Percentiles rank a stretch among this genome's conserved stretches.
phyloP scores from a whole-genome alignment of 2,329 filamentous ascomycete genomes.

The Xylariaceae sp. region DNA sequence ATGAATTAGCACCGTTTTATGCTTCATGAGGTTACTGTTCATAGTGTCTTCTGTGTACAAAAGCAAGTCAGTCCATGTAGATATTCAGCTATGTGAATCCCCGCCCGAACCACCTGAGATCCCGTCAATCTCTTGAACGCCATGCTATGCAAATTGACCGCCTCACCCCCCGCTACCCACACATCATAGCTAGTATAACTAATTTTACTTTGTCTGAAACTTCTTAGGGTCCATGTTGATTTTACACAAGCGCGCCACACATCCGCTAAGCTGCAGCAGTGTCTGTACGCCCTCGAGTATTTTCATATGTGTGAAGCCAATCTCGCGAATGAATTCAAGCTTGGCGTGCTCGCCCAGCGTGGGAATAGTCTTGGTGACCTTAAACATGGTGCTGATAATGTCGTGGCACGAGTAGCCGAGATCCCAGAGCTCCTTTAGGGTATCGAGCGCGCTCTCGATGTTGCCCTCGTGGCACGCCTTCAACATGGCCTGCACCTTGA shows the following conservation, averaged over 20 bases:
- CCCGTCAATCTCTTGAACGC: slow-evolving; percentile 32
- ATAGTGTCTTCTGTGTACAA: slow-evolving; percentile 12
- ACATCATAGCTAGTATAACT: too few species aligned
- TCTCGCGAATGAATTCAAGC: slow-evolving; percentile 97
- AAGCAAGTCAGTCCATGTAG: slow-evolving; percentile 27
- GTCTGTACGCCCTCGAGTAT: slow-evolving; percentile 98
- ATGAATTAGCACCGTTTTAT: slow-evolving; percentile 19
- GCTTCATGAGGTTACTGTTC: slow-evolving; percentile 3
- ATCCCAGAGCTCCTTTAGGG: slow-evolving; percentile 88
- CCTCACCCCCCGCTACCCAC: too few species aligned
- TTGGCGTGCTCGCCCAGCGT: slow-evolving; percentile 93
- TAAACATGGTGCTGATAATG: slow-evolving; percentile 99
- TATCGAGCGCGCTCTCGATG: slow-evolving; percentile 84
- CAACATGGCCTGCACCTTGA: slow-evolving; percentile 98
- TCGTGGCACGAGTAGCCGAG: slow-evolving; percentile 98
- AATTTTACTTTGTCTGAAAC: slow-evolving; percentile 58
- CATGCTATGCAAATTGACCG: slow-evolving; percentile 38
- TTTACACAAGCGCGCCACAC: slow-evolving; percentile 87
- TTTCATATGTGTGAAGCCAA: slow-evolving; percentile 99
- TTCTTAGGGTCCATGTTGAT: slow-evolving; percentile 94
- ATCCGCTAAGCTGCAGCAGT: slow-evolving; percentile 89
- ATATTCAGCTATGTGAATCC: slow-evolving; percentile 28
- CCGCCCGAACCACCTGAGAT: slow-evolving; percentile 15
- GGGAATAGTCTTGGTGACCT: slow-evolving; percentile 93
- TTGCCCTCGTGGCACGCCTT: slow-evolving; percentile 95